Evolutionary conservation across 768 basidiomycete genomes (phyloP), one percentile per base, ranked within the genome.

Genomic region (Harrya chromipes): DNA sequence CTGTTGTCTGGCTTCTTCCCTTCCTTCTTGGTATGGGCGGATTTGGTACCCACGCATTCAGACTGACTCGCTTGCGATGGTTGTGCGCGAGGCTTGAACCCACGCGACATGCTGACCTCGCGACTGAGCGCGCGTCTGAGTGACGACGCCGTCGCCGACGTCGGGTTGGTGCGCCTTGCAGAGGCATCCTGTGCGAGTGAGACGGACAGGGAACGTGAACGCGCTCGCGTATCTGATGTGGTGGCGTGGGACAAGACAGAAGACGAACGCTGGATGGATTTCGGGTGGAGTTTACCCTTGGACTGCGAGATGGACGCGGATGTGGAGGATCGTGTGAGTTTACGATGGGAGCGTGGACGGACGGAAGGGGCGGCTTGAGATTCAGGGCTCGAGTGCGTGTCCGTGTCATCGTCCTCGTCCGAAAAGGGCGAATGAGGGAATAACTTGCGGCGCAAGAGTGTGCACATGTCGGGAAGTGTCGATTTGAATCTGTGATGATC

Each of bases 91-190:
- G 74, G 74, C 59, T 82, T 87, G 69, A 88, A 87, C 20, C 69
- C 77, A 27, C 85, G 76, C 16, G 82, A 82, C 87, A 90, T 90
- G 67, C 84, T 89, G 54, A 89, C 74, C 62, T 90, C 86, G 27
- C 85, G 76, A 50, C 75, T 82, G n/a, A 88, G 67, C 1, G 78
- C 68, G 10, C 78, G 75, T 53, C 79, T 80, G 59, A 80, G 80
- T 6, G 69, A 64, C 8, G 63, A 62, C 0, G 59, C 49, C 65
- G 72, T 60, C 71, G 70, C 41, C 59, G 70, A 56, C 13, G 40
- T 39, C 12, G 57, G 19, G 72, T 60, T 52, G 49, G 62, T 54
- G n/a, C 72, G 69, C 36, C 70, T 68, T 16, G 66, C 61, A 29
- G 68, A 70, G 8, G 76, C 76, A 56, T 88, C 85, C 53, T 83